Percentiles rank a stretch among this genome's conserved stretches.
Conservation (phyloP, 176 grass and related monocot species). For the Phoenix roebelenii region DNA sequence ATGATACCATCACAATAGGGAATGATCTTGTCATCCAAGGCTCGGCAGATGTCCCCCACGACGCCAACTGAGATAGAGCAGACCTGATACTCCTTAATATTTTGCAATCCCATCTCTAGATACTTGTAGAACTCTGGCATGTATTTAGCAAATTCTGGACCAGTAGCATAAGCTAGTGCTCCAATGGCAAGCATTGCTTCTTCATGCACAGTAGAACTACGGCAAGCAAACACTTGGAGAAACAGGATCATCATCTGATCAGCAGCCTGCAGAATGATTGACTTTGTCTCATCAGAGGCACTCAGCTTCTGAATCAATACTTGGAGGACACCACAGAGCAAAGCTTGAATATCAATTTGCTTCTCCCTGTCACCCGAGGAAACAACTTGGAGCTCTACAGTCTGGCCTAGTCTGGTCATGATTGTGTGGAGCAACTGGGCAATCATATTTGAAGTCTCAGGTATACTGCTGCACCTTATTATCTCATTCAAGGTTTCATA, state of each 20-base stretch:
- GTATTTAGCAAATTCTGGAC: slow-evolving; percentile 74
- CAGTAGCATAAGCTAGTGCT: slow-evolving; percentile 86
- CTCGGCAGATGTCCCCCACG: slow-evolving; percentile 71
- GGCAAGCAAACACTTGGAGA: slow-evolving; percentile 72
- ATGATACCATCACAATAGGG: slow-evolving; percentile 82
- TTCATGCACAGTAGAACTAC: slow-evolving; percentile 74
- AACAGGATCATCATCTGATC: slow-evolving; percentile 83
- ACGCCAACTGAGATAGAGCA: slow-evolving; percentile 83
- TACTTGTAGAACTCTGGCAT: slow-evolving; percentile 77
- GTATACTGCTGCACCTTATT: slow-evolving; percentile 63
- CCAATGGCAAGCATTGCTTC: slow-evolving; percentile 94
- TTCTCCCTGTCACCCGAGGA: slow-evolving; percentile 64
- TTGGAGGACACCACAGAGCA: slow-evolving; percentile 77
- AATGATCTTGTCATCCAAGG: slow-evolving; percentile 74
- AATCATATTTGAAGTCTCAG: slow-evolving; percentile 51
- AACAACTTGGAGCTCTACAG: slow-evolving; percentile 53
- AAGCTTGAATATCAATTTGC: slow-evolving; percentile 73
- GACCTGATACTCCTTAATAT: slow-evolving; percentile 87
- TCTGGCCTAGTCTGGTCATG: slow-evolving; percentile 59
- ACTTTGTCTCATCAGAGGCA: slow-evolving; percentile 49
- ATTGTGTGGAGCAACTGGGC: slow-evolving; percentile 51
- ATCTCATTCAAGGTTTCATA: slow-evolving; percentile 93
- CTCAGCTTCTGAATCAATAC: slow-evolving; percentile 86
- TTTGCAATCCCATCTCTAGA: slow-evolving; percentile 71
- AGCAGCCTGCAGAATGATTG: slow-evolving; percentile 49